These are phyloP conservation scores for Stagonosporopsis rhizophila DNA, from an alignment of 2,329 filamentous ascomycete genomes.

Conservation along the genomic window DNA sequence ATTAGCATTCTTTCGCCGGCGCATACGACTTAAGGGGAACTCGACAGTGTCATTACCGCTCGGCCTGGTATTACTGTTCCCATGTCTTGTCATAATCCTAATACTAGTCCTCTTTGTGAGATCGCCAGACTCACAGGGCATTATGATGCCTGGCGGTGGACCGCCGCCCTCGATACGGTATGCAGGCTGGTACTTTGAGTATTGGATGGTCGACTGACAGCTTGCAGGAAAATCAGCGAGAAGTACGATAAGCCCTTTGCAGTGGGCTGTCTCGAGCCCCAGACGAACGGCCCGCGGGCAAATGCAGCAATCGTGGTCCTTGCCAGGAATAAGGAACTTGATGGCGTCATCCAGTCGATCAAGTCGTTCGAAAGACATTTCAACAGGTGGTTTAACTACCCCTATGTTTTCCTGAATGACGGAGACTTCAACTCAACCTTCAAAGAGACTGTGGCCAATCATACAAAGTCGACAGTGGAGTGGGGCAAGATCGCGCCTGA, in stretches of 20 bases:
- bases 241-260: slow-evolving; percentile 97
- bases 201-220: slow-evolving; percentile 22
- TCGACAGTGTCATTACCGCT: slow-evolving; percentile 92
- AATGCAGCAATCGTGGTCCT: slow-evolving; percentile 97
- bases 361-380: slow-evolving; percentile 99
- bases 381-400: slow-evolving; percentile 98
- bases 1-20: slow-evolving; percentile 83
- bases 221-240: slow-evolving; percentile 87
- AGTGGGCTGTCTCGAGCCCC: slow-evolving; percentile 80
- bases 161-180: slow-evolving; percentile 90
- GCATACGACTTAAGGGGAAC: slow-evolving; percentile 88
- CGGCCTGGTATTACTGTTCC: slow-evolving; percentile 91
- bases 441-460: slow-evolving; percentile 84
- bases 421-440: slow-evolving; percentile 96
- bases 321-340: slow-evolving; percentile 93
- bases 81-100: slow-evolving; percentile 86
- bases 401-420: slow-evolving; percentile 97
- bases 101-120: slow-evolving; percentile 89
- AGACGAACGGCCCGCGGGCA: slow-evolving; percentile 79
- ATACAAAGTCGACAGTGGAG: slow-evolving; percentile 86
- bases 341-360: slow-evolving; percentile 93
- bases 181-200: not conserved
- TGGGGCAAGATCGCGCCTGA: slow-evolving; percentile 90
- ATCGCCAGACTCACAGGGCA: slow-evolving; percentile 82
- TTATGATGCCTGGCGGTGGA: slow-evolving; percentile 83